These are phyloP conservation scores for Wickerhamiella domercqiae DNA, from an alignment of 805 yeast genomes.

Conservation along the genomic window DNA sequence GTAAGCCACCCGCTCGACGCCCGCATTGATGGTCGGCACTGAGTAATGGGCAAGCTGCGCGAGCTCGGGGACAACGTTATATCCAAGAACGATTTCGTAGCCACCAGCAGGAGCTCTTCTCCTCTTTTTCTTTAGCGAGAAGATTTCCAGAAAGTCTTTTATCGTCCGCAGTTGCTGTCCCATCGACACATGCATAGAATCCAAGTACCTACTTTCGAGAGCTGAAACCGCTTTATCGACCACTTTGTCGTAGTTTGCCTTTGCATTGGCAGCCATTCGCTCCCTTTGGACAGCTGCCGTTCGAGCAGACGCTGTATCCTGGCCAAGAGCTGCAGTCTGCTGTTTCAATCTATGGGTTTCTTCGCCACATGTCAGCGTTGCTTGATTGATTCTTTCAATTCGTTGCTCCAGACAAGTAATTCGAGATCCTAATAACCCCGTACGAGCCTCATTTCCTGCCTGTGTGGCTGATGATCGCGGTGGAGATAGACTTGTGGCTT, in stretches of 20 bases:
- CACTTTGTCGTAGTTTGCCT: neutral
- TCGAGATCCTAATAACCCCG: slow-evolving; percentile 12
- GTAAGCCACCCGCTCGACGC: slow-evolving; percentile 22
- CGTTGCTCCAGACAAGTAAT: slow-evolving; percentile 11
- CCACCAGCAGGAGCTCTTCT: slow-evolving; percentile 11
- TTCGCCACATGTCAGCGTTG: slow-evolving; percentile 9
- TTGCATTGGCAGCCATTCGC: neutral
- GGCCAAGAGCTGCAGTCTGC: slow-evolving; percentile 4
- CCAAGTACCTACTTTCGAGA: slow-evolving; percentile 13
- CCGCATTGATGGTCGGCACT: slow-evolving; percentile 19
- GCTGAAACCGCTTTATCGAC: slow-evolving; percentile 1
- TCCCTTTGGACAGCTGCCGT: neutral
- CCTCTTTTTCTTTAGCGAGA: slow-evolving; percentile 15
- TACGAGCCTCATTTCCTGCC: slow-evolving; percentile 10
- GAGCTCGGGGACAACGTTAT: slow-evolving; percentile 21
- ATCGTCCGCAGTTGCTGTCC: slow-evolving; percentile 15
- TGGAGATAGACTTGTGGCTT: slow-evolving; percentile 5
- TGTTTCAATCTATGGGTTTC: slow-evolving; percentile 8
- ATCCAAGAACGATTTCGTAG: slow-evolving; percentile 21
- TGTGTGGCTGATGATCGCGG: too few species aligned
- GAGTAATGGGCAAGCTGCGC: slow-evolving; percentile 20
- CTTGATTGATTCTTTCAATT: slow-evolving; percentile 9
- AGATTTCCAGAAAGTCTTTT: slow-evolving; percentile 15
- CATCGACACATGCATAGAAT: slow-evolving; percentile 12
- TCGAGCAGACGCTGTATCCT: neutral